Base-by-base conservation (phyloP, 2,329 filamentous ascomycete species). In the Beauveria medogensis region DNA sequence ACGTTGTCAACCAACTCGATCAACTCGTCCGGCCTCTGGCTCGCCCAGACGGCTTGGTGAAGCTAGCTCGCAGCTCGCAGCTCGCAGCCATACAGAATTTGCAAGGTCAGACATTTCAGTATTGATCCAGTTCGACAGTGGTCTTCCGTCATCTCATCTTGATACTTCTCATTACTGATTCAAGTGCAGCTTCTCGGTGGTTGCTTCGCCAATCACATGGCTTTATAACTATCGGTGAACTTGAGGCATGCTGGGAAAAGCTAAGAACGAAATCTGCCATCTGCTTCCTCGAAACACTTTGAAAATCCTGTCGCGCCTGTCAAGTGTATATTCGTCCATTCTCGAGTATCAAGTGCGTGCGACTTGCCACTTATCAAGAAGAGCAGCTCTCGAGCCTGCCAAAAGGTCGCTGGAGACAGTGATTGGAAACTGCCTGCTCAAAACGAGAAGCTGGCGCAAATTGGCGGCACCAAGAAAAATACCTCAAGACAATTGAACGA, bases 341-440 rank as follows among this genome's bases (percentile, higher is more conserved):
- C 16, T 61, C 2, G 54, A 61, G 30, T 61, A 57, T 8, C 54
- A 57, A 52, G 24, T 43, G 4, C 46, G 5, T 18, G 59, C 54
- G 12, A 48, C 28, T 16, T 57, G 54, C 16, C 54, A 61, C 18
- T 22, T 53, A 9, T 61, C 54, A 26, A 22, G 40, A 2, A 52
- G 37, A 51, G 2, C 37, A 57, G 48, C 53, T 61, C 2, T 8
- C 46, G 59, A 28, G 59, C 47, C 6, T 58, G 47, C 53, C 30
- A 47, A 26, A 52, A 34, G 4, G 30, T 34, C 30, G 30, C 30
- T 34, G 10, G 30, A 5, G 30, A 34, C 30, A 34, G 30, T 34
- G 30, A 34, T 12, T 34, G 30, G 30, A 34, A 34, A 1, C 30
- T 34, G 30, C 3, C 30, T 34, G 30, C 30, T 12, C 30, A 12